These are phyloP conservation scores for Xylaria acuta DNA, from an alignment of 495 filamentous ascomycete species.

Conservation along the genomic window DNA sequence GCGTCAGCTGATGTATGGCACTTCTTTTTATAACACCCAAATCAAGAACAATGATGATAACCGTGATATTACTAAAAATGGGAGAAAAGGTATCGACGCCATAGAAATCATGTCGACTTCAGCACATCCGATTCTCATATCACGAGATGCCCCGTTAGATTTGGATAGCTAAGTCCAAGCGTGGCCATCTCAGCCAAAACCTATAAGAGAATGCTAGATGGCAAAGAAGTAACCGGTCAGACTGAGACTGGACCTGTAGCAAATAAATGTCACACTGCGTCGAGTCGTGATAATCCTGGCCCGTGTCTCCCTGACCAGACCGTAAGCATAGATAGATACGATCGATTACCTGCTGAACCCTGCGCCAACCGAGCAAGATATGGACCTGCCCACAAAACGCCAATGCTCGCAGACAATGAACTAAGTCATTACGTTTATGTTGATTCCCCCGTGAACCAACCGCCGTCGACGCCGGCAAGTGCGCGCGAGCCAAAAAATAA, in stretches of 20 bases:
- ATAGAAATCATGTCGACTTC: not conserved
- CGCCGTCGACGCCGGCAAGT: not conserved
- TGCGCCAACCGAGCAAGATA: slow-evolving; percentile 16
- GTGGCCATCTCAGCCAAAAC: not conserved
- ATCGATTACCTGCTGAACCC: slow-evolving; percentile 9
- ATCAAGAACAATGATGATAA: not conserved
- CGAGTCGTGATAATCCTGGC: not conserved
- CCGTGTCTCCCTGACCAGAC: slow-evolving; percentile 3
- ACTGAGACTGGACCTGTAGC: not conserved
- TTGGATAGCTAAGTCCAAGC: slow-evolving; percentile 10
- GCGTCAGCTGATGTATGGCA: not conserved
- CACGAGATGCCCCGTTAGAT: not conserved
- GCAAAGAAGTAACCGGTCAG: not conserved
- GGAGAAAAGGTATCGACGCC: not conserved
- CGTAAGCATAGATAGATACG: not conserved
- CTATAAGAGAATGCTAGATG: not conserved
- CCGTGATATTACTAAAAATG: slow-evolving; percentile 4
- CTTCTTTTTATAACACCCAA: not conserved
- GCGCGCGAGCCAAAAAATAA: not conserved
- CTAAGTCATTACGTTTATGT: not conserved
- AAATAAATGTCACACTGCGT: slow-evolving; percentile 3
- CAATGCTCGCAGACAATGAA: slow-evolving; percentile 33
- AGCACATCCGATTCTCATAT: not conserved
- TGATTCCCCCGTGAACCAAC: not conserved
- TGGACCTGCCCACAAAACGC: slow-evolving; percentile 33